Base-by-base conservation (phyloP, 1,284 basidiomycete species). In the Gymnopus androsaceus region DNA sequence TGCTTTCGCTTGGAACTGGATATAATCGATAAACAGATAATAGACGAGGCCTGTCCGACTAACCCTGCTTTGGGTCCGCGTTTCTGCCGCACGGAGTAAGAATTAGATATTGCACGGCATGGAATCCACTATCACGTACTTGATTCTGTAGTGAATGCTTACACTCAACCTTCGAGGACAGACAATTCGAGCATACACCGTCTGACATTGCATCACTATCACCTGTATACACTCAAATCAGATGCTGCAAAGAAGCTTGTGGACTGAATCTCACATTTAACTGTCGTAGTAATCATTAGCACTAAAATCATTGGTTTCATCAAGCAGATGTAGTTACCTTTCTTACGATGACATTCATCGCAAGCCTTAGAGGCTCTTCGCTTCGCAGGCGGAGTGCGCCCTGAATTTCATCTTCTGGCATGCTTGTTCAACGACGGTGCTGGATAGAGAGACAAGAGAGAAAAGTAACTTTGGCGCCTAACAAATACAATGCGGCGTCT, bases 61-160 rank as follows among this genome's bases (percentile, higher is more conserved):
- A 47, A 58, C 57, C 47, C 52, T 31, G 48, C 27, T 30, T 46
- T 54, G 17, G 57, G 52, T 9, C 52, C 52, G 12, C 57, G 51
- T 58, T 58, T 58, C 57, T 58, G 27, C 15, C 15, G n/a, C 4
- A 15, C 12, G 6, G 37, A 17, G 30, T 9, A 14, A 41, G 17
- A 50, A 17, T 9, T 42, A 17, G 12, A 19, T 3, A 23, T 21
- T 8, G 15, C n/a, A n/a, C n/a, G n/a, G n/a, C n/a, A n/a, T n/a
- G n/a, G n/a, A 42, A 31, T 4, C 31, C 21, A 15, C 3, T n/a
- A 40, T 27, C 19, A 51, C 47, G n/a, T 23, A 54, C 53, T 31
- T 51, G 49, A 14, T 49, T 58, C 17, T 42, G 41, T 11, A 46
- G n/a, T 3, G 46, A 44, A 33, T 58, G 53, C 19, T 49, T 54